These are phyloP conservation scores for Raphanus raphanistrum DNA, from an alignment of 345 rosid species.

Conservation along the genomic window DNA sequence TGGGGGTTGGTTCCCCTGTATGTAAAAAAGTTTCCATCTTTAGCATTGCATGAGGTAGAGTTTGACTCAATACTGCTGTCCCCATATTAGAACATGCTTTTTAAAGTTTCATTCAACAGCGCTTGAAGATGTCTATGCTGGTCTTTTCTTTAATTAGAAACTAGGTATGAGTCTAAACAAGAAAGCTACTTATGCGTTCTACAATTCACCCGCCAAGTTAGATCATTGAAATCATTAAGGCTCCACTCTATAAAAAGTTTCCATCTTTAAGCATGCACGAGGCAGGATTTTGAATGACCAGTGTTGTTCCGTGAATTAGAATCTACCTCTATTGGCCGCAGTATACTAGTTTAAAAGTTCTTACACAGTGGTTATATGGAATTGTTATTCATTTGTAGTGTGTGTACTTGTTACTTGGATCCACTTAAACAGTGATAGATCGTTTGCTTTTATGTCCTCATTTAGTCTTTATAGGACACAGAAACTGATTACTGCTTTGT, in stretches of 20 bases:
- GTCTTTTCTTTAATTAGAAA: background rate
- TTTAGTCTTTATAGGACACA: background rate
- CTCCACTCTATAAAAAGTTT: background rate
- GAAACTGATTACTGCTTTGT: background rate
- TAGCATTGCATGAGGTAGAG: background rate
- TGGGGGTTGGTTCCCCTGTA: background rate
- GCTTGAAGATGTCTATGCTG: background rate
- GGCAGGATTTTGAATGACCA: conserved; percentile 11
- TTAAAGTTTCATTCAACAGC: background rate
- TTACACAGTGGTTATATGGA: background rate
- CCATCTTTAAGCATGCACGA: background rate
- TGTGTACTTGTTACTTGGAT: background rate
- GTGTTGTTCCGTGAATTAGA: background rate
- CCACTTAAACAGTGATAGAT: background rate
- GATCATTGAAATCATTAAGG: background rate
- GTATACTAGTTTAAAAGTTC: background rate
- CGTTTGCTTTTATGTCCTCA: background rate
- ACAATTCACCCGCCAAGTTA: background rate
- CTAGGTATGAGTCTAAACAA: background rate
- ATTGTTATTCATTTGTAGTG: background rate
- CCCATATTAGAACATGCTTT: background rate
- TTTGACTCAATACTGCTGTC: background rate
- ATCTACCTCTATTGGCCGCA: background rate
- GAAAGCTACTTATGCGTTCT: background rate
- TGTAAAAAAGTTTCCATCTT: conserved; percentile 6